Evolutionary conservation across 108 stramenopile species (phyloP), one percentile per base, ranked within the genome.

Genomic region (Ochromonas danica): DNA sequence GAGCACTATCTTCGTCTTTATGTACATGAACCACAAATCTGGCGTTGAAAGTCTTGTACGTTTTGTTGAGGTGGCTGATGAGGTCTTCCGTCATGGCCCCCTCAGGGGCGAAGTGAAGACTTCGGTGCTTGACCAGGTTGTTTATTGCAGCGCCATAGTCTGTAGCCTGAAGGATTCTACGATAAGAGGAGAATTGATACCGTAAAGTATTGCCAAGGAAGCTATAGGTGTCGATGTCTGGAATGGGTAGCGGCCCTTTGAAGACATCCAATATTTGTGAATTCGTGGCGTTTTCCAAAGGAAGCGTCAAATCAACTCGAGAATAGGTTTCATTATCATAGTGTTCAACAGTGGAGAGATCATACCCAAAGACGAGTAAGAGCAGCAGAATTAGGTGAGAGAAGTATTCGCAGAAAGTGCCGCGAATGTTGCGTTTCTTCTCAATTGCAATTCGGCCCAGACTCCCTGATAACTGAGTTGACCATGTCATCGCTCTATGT

Each of bases 391-490:
- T 80, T 22, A 88, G 65, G 6, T 86, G 88, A 42, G 81, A 79
- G 45, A 80, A 86, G 1, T 86, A 61, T 62, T 89, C 88, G 80
- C 82, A 81, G 77, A 86, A 86, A 10, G 87, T 88, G 0, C 80
- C 81, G 1, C 51, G 61, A 61, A 84, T 78, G 0, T 80, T 81
- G 1, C 86, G 84, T 17, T 83, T 42, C 84, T 86, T 86, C 62
- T 79, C 80, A 6, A 80, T 85, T 39, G 36, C 42, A 30, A 85
- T 87, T 91, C 92, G 28, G 78, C 93, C 60, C 92, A 94, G 63
- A 87, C 92, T 0, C 90, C 91, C 41, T 92, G 90, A 17, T 93
- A 92, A 92, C 85, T 94, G 42, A 89, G n/a, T n/a, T n/a, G n/a
- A n/a, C n/a, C n/a, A n/a, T n/a, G n/a, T n/a, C n/a, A n/a, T n/a